Conservation (phyloP, 371 early-diverging fungal species). For the Nematocida homosporus region DNA sequence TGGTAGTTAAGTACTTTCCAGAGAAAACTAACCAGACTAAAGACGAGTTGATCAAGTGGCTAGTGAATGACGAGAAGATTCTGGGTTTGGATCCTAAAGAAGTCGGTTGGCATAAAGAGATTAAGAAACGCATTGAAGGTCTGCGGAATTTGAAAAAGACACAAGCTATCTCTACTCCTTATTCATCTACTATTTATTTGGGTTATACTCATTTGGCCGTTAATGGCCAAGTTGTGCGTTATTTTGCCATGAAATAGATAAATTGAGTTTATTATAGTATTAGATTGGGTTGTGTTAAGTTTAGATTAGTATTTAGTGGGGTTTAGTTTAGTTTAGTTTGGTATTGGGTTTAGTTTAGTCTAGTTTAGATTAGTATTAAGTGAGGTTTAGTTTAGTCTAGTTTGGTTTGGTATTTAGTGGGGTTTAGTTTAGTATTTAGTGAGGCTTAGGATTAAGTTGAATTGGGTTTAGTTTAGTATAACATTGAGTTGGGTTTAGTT, state of each 20-base stretch:
- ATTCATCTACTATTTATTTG: not conserved
- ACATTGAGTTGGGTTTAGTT: too few species aligned
- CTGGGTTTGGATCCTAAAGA: slow-evolving; percentile 23
- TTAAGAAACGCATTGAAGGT: not conserved
- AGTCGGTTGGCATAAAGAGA: slow-evolving; percentile 26
- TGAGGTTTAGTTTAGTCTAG: too few species aligned
- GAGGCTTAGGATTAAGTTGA: too few species aligned
- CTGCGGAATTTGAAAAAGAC: slow-evolving; percentile 19
- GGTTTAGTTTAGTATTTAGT: too few species aligned
- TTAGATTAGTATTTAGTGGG: too few species aligned
- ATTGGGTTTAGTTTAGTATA: too few species aligned
- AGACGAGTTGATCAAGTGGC: slow-evolving; percentile 23
- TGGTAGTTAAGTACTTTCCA: slow-evolving; percentile 44
- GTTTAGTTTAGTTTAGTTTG: too few species aligned
- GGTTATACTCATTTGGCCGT: not conserved
- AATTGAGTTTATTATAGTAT: too few species aligned
- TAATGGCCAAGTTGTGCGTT: not conserved
- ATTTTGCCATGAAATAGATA: not conserved
- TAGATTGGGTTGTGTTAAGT: too few species aligned
- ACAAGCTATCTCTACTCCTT: not conserved
- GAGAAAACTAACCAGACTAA: slow-evolving; percentile 13
- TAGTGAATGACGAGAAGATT: slow-evolving; percentile 35
- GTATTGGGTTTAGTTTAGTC: too few species aligned
- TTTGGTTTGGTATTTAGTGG: too few species aligned
- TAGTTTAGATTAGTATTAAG: too few species aligned